Base-by-base conservation (phyloP, 2,329 filamentous ascomycete species). In the Trichoderma asperellum region DNA sequence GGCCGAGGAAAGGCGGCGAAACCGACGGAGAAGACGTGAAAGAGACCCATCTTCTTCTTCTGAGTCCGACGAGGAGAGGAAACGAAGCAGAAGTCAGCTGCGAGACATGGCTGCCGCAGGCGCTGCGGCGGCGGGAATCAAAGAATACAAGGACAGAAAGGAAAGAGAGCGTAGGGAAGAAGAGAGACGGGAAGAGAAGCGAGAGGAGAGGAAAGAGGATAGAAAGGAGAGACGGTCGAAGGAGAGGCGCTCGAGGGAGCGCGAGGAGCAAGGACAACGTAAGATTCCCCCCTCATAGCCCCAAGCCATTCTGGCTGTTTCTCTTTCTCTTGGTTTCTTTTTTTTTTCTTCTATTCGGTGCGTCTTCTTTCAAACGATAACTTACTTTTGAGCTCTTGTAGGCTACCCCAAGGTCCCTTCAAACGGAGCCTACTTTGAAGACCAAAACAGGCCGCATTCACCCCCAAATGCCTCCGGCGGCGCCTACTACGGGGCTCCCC, bases 61-160 rank as follows among this genome's bases (percentile, higher is more conserved):
- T 57, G 79, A 77, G 52, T 77, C 78, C 70, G 73, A 78, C 65
- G 72, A 75, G 73, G 73, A 78, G 73, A 74, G 74, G 79, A 85
- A 85, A 74, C 81, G 87, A 70, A 89, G 86, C 73, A 82, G 80
- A 72, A 89, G 86, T 72, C 81, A 82, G 65, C 75, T 89, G 24
- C 81, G 87, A 55, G 81, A 89, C 64, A 79, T 88, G 73, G 86
- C 87, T 18, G 83, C 83, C 4, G 87, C 85, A 1, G 87, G 86
- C 8, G 88, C 88, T 5, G 87, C 88, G 0, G 88, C 88, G 5
- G 84, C 90, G 69, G 88, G 88, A 0, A 83, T 90, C 68, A 89
- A 89, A 75, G 86, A 88, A 74, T 87, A 85, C 71, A 82, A 84
- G 70, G 84, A 88, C 74, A 76, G 66, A 79, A 83, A 81, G 76